Evolutionary conservation across 768 basidiomycete species (phyloP).

Genomic region (Lactifluus volemus): DNA sequence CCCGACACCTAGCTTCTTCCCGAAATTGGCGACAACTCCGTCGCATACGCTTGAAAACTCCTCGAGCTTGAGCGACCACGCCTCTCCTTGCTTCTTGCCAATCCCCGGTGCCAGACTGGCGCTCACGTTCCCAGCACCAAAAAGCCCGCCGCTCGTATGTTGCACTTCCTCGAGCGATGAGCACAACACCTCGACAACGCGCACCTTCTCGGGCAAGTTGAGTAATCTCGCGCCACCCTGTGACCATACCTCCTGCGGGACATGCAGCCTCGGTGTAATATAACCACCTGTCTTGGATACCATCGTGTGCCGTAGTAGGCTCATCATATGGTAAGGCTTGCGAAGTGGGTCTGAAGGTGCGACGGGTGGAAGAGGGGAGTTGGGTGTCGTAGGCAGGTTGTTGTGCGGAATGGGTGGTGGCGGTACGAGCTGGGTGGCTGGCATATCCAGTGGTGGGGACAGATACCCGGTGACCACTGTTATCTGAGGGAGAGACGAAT

Average conservation of each 20-base stretch:
- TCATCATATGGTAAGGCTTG: slow-evolving; percentile 90
- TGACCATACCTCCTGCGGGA: slow-evolving; percentile 87
- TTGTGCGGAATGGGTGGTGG: slow-evolving; percentile 41
- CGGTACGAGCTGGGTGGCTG: slow-evolving; percentile 31
- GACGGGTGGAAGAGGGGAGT: slow-evolving; percentile 66
- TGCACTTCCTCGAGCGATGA: slow-evolving; percentile 76
- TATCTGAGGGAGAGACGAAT: slow-evolving; percentile 40
- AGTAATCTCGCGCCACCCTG: slow-evolving; percentile 80
- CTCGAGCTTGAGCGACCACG: slow-evolving; percentile 70
- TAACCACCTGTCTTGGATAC: slow-evolving; percentile 76
- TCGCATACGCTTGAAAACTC: slow-evolving; percentile 76
- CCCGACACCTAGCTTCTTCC: slow-evolving; percentile 82
- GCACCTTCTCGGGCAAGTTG: slow-evolving; percentile 77
- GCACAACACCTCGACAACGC: slow-evolving; percentile 71
- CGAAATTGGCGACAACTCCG: slow-evolving; percentile 69
- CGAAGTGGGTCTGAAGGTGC: slow-evolving; percentile 66
- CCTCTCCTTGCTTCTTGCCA: slow-evolving; percentile 68
- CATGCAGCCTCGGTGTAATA: slow-evolving; percentile 75
- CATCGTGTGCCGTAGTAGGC: slow-evolving; percentile 71
- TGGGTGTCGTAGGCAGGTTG: slow-evolving; percentile 64
- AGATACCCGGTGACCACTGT: slow-evolving; percentile 44
- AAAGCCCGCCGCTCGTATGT: slow-evolving; percentile 58
- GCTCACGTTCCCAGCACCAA: slow-evolving; percentile 72
- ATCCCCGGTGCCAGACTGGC: slow-evolving; percentile 68
- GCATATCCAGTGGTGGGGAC: slow-evolving; percentile 29